A percentile compares a stretch with the other conserved stretches of the same genome.
phyloP scores from a whole-genome alignment of 306 rosid genomes.

The Castanospermum australe region DNA sequence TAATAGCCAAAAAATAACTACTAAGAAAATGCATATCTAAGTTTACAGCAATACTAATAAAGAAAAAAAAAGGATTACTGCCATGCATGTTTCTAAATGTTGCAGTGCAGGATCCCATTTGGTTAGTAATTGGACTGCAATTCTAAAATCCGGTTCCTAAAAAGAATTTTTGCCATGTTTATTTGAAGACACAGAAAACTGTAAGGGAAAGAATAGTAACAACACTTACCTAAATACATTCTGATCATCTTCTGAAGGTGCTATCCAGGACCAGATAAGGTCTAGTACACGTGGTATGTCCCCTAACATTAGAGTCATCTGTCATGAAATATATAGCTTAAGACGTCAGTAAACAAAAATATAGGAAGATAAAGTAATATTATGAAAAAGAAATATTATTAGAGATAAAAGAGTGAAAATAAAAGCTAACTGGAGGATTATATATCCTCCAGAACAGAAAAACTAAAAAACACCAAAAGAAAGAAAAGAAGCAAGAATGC shows the following conservation, averaged over 20 bases:
- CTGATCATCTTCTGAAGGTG: conserved; percentile 80
- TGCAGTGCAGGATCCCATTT: conserved; percentile 11
- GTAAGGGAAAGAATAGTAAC: conserved; percentile 24
- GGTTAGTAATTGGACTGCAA: conserved; percentile 3
- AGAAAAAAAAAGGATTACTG: neutral
- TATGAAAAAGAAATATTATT: neutral
- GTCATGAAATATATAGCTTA: conserved; percentile 29
- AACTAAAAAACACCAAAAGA: neutral
- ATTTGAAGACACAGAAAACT: neutral
- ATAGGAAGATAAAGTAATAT: neutral
- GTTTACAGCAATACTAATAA: neutral
- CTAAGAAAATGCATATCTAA: neutral
- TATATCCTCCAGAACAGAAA: neutral
- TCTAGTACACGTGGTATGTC: conserved; percentile 87
- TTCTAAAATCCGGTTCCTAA: conserved; percentile 1
- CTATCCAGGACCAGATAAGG: conserved; percentile 97
- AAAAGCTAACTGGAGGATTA: neutral
- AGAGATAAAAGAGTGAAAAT: neutral
- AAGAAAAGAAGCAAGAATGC: neutral
- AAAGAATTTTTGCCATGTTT: neutral
- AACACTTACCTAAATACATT: conserved; percentile 65
- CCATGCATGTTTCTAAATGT: neutral
- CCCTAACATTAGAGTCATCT: conserved; percentile 92
- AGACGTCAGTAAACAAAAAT: conserved; percentile 26
- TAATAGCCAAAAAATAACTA: neutral